phyloP scores from a whole-genome alignment of 495 filamentous ascomycete species.

The Pyrenopolyporus hunteri region DNA sequence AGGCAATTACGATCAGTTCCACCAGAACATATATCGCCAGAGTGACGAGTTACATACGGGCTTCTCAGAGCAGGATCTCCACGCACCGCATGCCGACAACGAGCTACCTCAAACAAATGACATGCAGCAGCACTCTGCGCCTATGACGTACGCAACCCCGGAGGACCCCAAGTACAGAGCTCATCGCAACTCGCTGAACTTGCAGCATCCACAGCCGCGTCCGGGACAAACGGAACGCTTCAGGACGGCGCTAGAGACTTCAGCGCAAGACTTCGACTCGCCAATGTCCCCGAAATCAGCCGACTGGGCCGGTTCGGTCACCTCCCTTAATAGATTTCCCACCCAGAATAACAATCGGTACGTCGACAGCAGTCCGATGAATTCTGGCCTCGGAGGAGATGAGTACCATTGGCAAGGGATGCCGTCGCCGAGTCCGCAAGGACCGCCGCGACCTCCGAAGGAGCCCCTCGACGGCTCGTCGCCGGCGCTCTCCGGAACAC shows the following conservation, averaged over 20 bases:
- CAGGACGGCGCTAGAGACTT: slow-evolving; percentile 77
- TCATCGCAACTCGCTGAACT: slow-evolving; percentile 84
- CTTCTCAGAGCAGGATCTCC: slow-evolving; percentile 60
- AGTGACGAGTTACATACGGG: slow-evolving; percentile 75
- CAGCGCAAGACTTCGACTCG: slow-evolving; percentile 72
- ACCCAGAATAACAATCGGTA: slow-evolving; percentile 50
- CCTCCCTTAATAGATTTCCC: slow-evolving; percentile 53
- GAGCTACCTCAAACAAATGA: slow-evolving; percentile 9
- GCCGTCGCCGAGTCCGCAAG: slow-evolving; percentile 45
- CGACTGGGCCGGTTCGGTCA: slow-evolving; percentile 72
- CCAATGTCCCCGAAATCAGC: slow-evolving; percentile 73
- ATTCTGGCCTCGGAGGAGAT: slow-evolving; percentile 41
- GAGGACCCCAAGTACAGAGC: slow-evolving; percentile 91
- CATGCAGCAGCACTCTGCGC: slow-evolving; percentile 38
- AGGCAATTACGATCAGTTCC: slow-evolving; percentile 66
- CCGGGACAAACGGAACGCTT: slow-evolving; percentile 82
- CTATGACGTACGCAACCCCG: slow-evolving; percentile 55
- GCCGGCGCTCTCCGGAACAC: slow-evolving; percentile 33
- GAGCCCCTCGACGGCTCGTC: slow-evolving; percentile 51
- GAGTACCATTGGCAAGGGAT: slow-evolving; percentile 50
- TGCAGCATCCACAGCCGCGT: slow-evolving; percentile 90
- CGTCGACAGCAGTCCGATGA: slow-evolving; percentile 48
- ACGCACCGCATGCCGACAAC: slow-evolving; percentile 20
- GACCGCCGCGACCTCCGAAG: slow-evolving; percentile 60
- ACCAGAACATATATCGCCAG: slow-evolving; percentile 68